Evolutionary conservation across 805 yeast genomes (phyloP).

Genomic region (Saccharomycopsis vini): DNA sequence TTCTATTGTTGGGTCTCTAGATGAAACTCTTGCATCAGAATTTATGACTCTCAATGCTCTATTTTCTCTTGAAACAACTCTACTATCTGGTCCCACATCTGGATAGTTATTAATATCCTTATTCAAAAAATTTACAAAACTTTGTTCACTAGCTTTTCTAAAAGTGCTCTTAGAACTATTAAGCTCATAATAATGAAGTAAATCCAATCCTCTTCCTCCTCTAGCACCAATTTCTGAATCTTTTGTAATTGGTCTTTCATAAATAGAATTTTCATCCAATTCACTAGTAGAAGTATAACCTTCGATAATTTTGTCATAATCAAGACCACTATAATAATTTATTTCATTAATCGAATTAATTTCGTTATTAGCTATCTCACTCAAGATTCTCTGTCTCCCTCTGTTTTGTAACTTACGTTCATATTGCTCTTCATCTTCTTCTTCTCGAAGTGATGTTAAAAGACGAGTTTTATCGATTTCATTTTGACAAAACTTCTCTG

Average conservation of each 20-base stretch:
- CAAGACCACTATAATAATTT: background rate
- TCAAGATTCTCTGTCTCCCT: background rate
- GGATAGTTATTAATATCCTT: too few species aligned
- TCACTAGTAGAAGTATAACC: slow-evolving; percentile 4
- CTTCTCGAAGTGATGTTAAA: background rate
- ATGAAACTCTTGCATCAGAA: background rate
- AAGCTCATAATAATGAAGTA: slow-evolving; percentile 9
- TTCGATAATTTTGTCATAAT: slow-evolving; percentile 3
- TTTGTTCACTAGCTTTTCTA: background rate
- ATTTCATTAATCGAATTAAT: background rate
- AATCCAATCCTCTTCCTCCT: slow-evolving; percentile 7
- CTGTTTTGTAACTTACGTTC: too few species aligned
- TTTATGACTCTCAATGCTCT: slow-evolving; percentile 1
- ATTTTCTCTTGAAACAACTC: background rate
- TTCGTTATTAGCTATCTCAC: too few species aligned
- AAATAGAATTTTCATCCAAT: background rate
- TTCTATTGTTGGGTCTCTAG: background rate
- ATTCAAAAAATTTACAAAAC: background rate
- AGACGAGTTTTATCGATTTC: slow-evolving; percentile 1
- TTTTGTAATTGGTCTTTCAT: background rate
- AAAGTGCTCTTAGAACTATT: slow-evolving; percentile 2
- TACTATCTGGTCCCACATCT: background rate
- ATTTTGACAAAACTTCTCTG: background rate
- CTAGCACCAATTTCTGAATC: too few species aligned
- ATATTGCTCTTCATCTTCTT: background rate